phyloP scores from a whole-genome alignment of 2,329 filamentous ascomycete genomes.

The Trichothecium roseum region DNA sequence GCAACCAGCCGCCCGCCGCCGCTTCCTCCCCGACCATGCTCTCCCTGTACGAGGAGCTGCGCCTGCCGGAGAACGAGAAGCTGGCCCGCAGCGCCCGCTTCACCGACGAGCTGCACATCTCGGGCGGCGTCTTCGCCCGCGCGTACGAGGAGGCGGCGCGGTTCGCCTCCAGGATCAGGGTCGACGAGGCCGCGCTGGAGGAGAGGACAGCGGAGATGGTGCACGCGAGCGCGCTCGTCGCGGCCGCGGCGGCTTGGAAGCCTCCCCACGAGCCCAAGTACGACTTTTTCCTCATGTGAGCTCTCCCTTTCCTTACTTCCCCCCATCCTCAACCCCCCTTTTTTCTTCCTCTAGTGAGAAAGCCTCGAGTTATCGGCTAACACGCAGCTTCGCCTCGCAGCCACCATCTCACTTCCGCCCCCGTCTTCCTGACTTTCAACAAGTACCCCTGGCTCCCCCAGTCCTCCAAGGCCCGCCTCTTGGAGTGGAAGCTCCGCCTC shows the following conservation, averaged over 20 bases:
- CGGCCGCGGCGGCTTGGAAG: conserved; percentile 47
- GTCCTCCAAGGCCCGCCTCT: conserved; percentile 53
- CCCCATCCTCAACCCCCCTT: neutral
- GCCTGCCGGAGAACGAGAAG: conserved; percentile 35
- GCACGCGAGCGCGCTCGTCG: conserved; percentile 44
- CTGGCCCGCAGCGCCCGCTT: conserved; percentile 37
- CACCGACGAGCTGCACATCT: conserved; percentile 52
- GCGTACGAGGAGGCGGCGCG: conserved; percentile 53
- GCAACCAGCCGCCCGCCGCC: conserved; percentile 16
- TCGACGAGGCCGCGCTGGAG: conserved; percentile 45
- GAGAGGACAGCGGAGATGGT: conserved; percentile 54
- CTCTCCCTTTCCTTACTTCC: neutral
- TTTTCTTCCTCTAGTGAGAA: neutral
- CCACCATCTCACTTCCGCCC: conserved; percentile 61
- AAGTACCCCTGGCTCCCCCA: conserved; percentile 48
- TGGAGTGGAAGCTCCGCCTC: conserved; percentile 73
- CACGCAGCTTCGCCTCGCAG: too few relatives aligned
- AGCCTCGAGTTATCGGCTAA: neutral
- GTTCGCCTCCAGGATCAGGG: conserved; percentile 47
- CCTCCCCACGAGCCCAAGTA: conserved; percentile 58
- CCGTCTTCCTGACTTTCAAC: conserved; percentile 65
- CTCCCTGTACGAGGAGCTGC: conserved; percentile 50
- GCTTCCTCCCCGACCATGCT: too few relatives aligned
- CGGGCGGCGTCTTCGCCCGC: conserved; percentile 55
- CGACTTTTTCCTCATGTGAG: conserved; percentile 66